Percentiles rank a stretch among this genome's conserved stretches.
Conservation (phyloP, 768 basidiomycete species). For the Serendipita sp. region DNA sequence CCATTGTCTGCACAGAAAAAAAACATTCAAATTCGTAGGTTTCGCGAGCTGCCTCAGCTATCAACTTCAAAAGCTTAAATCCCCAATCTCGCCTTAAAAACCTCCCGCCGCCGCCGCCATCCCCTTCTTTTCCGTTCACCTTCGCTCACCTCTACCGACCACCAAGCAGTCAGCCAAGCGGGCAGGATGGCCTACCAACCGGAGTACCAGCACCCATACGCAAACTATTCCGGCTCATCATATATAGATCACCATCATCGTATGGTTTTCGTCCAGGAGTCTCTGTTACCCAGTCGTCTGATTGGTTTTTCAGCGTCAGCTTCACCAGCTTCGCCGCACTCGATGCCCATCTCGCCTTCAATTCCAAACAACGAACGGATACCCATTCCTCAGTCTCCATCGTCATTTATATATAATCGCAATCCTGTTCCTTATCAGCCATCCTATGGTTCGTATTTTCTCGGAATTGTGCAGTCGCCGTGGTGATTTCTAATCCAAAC, state of each 20-base stretch:
- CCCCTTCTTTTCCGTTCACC: not conserved
- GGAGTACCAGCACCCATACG: conserved; percentile 3
- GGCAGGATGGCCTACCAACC: not conserved
- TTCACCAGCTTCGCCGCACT: not conserved
- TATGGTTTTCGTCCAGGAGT: not conserved
- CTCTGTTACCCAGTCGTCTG: not conserved
- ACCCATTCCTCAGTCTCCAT: conserved; percentile 5
- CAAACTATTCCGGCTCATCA: not conserved
- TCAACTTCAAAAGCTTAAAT: conserved; percentile 6
- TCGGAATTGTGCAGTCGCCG: too few relatives aligned
- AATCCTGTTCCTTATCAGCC: not conserved
- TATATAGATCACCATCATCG: not conserved
- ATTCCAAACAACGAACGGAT: not conserved
- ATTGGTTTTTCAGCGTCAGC: not conserved
- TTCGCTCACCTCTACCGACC: not conserved
- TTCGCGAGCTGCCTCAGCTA: not conserved
- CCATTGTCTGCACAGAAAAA: not conserved
- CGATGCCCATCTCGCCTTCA: not conserved
- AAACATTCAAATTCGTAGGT: too few relatives aligned
- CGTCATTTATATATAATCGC: not conserved
- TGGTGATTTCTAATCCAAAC: too few relatives aligned
- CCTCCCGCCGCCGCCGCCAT: not conserved
- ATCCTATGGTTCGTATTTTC: not conserved
- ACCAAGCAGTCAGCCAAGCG: too few relatives aligned
- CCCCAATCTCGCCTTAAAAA: not conserved